These are phyloP conservation scores for Thielaviopsis punctulata DNA, from an alignment of 2,329 filamentous ascomycete species.

Conservation along the genomic window DNA sequence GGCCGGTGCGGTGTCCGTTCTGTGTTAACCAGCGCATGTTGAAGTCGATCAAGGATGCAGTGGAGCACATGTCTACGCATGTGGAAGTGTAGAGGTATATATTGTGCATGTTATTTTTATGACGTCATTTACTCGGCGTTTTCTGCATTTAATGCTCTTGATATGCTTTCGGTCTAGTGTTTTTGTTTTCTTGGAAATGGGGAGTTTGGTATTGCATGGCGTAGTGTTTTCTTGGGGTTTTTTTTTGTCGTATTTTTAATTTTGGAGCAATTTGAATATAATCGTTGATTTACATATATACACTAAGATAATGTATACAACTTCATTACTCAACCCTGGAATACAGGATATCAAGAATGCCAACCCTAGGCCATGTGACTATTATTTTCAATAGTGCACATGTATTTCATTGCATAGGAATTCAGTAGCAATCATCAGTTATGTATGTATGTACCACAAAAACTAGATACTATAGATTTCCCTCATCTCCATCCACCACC, in stretches of 20 bases:
- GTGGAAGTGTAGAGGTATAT: constrained; percentile 31
- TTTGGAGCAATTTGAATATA: background rate
- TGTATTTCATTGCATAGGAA: too few species aligned
- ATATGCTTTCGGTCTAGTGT: too few species aligned
- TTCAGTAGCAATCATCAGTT: too few species aligned
- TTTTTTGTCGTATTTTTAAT: background rate
- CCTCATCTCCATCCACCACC: too few species aligned
- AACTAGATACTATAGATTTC: too few species aligned
- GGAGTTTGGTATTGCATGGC: background rate
- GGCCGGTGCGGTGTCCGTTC: constrained; percentile 39
- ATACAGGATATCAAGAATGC: too few species aligned
- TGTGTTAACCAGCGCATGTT: constrained; percentile 46
- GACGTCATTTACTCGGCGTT: background rate
- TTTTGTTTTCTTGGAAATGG: background rate
- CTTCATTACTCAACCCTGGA: too few species aligned
- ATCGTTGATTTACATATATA: too few species aligned
- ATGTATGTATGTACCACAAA: too few species aligned
- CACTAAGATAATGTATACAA: too few species aligned
- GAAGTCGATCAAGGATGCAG: constrained; percentile 41
- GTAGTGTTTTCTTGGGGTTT: background rate
- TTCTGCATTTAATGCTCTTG: background rate
- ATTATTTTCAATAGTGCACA: too few species aligned
- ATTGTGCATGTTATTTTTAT: background rate
- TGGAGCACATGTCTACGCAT: constrained; percentile 45
- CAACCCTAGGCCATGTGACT: too few species aligned